phyloP scores from a whole-genome alignment of 202 grass and related monocot genomes.

The Elaeis oleifera region DNA sequence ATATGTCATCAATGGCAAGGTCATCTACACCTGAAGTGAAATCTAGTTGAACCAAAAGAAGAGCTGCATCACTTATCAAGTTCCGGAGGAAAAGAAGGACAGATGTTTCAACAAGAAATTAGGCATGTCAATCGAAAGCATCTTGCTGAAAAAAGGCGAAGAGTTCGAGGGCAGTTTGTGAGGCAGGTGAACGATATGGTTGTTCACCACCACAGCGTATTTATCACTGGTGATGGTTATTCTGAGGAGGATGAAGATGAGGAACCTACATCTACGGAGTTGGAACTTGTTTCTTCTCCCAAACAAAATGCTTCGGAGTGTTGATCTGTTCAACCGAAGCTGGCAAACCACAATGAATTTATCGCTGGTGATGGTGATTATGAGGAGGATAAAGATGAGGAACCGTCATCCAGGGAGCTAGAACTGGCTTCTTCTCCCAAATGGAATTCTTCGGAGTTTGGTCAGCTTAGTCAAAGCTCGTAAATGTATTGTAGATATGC shows the following conservation, averaged over 20 bases:
- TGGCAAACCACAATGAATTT: no score
- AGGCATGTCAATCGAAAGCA: constrained; percentile 81
- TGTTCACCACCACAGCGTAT: constrained; percentile 16
- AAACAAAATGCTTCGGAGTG: constrained; percentile 25
- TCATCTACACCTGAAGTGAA: constrained; percentile 42
- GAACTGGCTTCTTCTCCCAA: no score
- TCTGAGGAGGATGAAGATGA: constrained; percentile 67
- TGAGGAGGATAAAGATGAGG: no score
- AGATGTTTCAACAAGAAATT: constrained; percentile 93
- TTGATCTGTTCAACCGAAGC: no score
- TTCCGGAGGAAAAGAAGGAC: constrained; percentile 84
- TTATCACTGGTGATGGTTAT: constrained; percentile 52
- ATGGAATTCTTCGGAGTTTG: no score
- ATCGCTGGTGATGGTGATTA: no score
- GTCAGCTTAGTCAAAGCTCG: no score
- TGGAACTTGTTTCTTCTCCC: constrained; percentile 52
- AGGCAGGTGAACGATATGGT: constrained; percentile 49
- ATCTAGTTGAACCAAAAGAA: constrained; percentile 43
- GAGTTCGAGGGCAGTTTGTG: constrained; percentile 85
- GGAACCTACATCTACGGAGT: constrained; percentile 48
- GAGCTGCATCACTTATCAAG: constrained; percentile 73
- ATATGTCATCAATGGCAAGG: constrained; percentile 36
- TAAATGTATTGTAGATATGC: no score
- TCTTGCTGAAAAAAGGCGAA: constrained; percentile 77
- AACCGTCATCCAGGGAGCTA: no score